phyloP scores from a whole-genome alignment of 2,329 filamentous ascomycete species.

The Cucurbitaria berberidis region DNA sequence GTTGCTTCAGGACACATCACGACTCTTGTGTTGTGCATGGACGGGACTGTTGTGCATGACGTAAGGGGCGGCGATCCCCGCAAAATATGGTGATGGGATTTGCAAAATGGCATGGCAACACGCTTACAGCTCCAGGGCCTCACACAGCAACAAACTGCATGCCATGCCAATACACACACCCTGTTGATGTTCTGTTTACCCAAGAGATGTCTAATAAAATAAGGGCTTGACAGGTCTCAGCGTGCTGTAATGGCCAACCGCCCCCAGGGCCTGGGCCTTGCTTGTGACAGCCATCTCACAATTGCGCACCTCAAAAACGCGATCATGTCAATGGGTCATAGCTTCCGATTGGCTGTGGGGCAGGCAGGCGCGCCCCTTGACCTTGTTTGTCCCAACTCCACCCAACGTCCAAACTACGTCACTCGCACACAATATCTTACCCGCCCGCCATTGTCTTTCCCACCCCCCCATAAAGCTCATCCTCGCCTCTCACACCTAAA shows the following conservation, averaged over 20 bases:
- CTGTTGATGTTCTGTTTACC: too few relatives aligned
- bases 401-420: conserved; percentile 42
- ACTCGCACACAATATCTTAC: conserved; percentile 21
- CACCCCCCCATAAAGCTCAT: conserved; percentile 34
- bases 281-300: conserved; percentile 26
- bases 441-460: conserved; percentile 29
- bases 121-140: conserved; percentile 1
- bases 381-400: conserved; percentile 25
- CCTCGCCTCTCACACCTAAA: conserved; percentile 16
- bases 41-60: conserved; percentile 20
- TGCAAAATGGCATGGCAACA: conserved; percentile 35
- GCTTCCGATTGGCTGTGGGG: conserved; percentile 29
- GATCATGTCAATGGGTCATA: conserved; percentile 14
- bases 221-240: neutral
- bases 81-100: conserved; percentile 30
- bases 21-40: conserved; percentile 25
- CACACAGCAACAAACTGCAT: neutral
- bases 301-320: conserved; percentile 27
- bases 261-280: conserved; percentile 8
- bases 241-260: neutral
- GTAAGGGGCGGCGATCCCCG: conserved; percentile 25
- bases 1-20: neutral
- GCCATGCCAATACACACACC: too few relatives aligned
- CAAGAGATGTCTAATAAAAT: neutral
- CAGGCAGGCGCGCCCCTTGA: conserved; percentile 25